Evolutionary conservation across 1,284 basidiomycete genomes (phyloP), one percentile per base, ranked within the genome.

Genomic region (Ganoderma lucidum): DNA sequence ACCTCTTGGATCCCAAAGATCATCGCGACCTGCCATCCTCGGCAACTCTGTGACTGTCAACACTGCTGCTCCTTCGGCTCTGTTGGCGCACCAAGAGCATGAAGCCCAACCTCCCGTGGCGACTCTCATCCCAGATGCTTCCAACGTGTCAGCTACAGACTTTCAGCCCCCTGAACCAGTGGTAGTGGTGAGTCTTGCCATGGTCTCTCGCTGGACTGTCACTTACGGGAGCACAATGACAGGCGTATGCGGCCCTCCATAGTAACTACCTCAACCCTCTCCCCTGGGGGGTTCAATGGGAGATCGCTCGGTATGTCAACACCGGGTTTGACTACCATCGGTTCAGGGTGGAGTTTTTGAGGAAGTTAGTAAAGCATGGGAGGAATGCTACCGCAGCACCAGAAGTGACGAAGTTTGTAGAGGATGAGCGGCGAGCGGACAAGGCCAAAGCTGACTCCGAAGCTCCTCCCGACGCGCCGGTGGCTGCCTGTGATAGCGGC

Each of bases 231-330:
- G 15, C 17, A 42, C 17, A 9, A 30, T 17, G n/a, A 23, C n/a
- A 39, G 44, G 42, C 48, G 14, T 19, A 28, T 37, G 9, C 15
- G 48, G 6, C 5, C 12, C 64, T 28, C n/a, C 10, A 32, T 19
- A n/a, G 19, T 17, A 23, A 45, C 17, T 64, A 19, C 9, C 51
- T 73, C 28, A 6, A 39, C 3, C n/a, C 41, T 12, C 60, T 70
- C 17, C 70, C 70, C 0, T 73, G 72, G 72, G 72, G 72, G 17
- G 70, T 74, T 0, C 76, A 75, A 32, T 80, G 79, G 79, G 79
- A 79, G 66, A 64, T 80, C 23, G 75, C 73, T 0, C 72, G 79
- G 0, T 73, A 74, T 14, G 63, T 76, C 63, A 28, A 63, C 65
- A 28, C 64, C 1, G 69, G 72, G 17, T 70, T 73, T 39, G 55